phyloP scores from a whole-genome alignment of 2,329 filamentous ascomycete species.

The Talaromyces marneffei region DNA sequence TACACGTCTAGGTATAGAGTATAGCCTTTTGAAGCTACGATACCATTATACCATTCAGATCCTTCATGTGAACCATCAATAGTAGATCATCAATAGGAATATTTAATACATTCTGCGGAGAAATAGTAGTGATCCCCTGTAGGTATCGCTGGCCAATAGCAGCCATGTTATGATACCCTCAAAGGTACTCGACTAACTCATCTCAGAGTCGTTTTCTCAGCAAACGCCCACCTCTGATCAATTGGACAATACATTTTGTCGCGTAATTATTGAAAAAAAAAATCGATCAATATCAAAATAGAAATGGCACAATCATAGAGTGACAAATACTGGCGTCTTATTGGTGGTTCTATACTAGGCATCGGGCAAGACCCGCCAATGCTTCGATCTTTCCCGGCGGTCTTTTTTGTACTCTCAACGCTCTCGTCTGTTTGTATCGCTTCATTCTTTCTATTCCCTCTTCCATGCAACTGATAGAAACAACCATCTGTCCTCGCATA shows the following conservation, averaged over 20 bases:
- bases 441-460: background rate
- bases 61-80: background rate
- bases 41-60: background rate
- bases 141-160: background rate
- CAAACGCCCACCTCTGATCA: background rate
- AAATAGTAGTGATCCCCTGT: background rate
- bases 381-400: background rate
- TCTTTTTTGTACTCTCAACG: background rate
- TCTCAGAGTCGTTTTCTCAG: background rate
- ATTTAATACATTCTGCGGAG: background rate
- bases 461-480: background rate
- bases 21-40: background rate
- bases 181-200: background rate
- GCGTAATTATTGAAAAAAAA: background rate
- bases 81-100: background rate
- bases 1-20: background rate
- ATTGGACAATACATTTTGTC: background rate
- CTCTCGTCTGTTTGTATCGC: background rate
- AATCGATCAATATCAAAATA: background rate
- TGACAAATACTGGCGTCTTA: slow-evolving; percentile 43
- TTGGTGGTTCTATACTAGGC: slow-evolving; percentile 54
- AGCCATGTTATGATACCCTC: background rate
- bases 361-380: background rate
- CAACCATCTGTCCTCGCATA: background rate
- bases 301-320: background rate